A percentile compares a stretch with the other conserved stretches of the same genome.
Evolutionary conservation across 1,139 yeast species (phyloP).

Genomic region (Blastobotrys petasosporus): DNA sequence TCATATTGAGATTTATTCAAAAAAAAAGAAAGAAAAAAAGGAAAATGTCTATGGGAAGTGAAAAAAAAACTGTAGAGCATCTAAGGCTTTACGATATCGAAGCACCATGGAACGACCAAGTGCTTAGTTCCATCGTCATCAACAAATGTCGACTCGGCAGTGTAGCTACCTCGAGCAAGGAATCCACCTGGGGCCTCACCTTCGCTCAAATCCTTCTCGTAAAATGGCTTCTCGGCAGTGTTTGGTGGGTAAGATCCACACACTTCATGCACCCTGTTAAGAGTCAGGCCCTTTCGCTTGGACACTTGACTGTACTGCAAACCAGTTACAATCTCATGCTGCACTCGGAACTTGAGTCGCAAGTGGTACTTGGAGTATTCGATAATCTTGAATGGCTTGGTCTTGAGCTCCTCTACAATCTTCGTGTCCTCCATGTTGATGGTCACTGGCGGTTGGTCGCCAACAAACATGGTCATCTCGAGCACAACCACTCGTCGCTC

Average conservation of each 20-base stretch:
- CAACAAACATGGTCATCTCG: conserved; percentile 66
- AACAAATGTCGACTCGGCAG: conserved; percentile 73
- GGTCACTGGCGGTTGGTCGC: conserved; percentile 43
- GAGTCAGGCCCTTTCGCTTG: conserved; percentile 81
- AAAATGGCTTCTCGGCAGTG: conserved; percentile 74
- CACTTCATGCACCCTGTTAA: conserved; percentile 82
- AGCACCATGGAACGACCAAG: conserved; percentile 78
- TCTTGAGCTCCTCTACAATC: conserved; percentile 37
- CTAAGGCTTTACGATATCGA: conserved; percentile 44
- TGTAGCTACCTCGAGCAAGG: conserved; percentile 80
- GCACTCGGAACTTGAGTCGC: conserved; percentile 73
- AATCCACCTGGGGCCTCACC: conserved; percentile 92
- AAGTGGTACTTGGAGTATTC: conserved; percentile 73
- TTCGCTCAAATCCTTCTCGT: conserved; percentile 66
- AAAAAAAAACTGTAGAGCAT: background rate
- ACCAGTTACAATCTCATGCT: conserved; percentile 88
- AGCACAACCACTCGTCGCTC: conserved; percentile 70
- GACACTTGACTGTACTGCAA: conserved; percentile 78
- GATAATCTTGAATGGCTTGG: conserved; percentile 64
- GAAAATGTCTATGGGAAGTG: background rate
- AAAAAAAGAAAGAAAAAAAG: conserved; percentile 1
- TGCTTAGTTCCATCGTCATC: conserved; percentile 83
- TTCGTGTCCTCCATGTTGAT: conserved; percentile 54
- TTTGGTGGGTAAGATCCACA: conserved; percentile 88
- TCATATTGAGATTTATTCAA: background rate